Conservation (phyloP, 129 eudicot genomes). For the Ambrosia artemisiifolia region DNA sequence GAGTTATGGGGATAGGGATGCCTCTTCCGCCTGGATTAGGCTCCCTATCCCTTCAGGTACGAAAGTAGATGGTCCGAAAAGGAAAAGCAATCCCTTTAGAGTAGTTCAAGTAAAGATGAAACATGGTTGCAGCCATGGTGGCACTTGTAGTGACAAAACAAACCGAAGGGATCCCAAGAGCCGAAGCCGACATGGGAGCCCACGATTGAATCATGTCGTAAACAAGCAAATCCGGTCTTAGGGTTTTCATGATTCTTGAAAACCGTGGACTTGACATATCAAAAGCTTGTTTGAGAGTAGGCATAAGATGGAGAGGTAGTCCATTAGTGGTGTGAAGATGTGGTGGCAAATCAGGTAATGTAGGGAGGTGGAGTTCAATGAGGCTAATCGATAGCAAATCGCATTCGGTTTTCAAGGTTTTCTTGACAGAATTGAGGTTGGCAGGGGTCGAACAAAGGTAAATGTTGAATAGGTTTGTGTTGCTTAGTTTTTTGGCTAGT, state of each 20-base stretch:
- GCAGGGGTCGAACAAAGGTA: constrained; percentile 36
- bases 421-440: constrained; percentile 22
- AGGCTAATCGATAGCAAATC: neutral
- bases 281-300: constrained; percentile 31
- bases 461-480: constrained; percentile 26
- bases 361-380: constrained; percentile 11
- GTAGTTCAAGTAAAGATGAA: constrained; percentile 10
- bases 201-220: constrained; percentile 30
- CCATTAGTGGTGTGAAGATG: constrained; percentile 30
- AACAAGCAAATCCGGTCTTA: constrained; percentile 33
- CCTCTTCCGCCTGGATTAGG: no score
- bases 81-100: neutral
- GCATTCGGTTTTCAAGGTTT: neutral
- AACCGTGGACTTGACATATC: constrained; percentile 16
- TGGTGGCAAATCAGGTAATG: neutral
- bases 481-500: constrained; percentile 26
- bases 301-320: constrained; percentile 35
- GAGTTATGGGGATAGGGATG: no score
- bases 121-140: constrained; percentile 22
- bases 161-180: constrained; percentile 22
- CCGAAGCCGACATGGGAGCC: constrained; percentile 23
- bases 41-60: no score
- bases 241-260: constrained; percentile 14
- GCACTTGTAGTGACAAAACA: constrained; percentile 27
- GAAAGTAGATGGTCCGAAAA: neutral